phyloP scores from a whole-genome alignment of 805 yeast species.

The Naumovozyma castellii region DNA sequence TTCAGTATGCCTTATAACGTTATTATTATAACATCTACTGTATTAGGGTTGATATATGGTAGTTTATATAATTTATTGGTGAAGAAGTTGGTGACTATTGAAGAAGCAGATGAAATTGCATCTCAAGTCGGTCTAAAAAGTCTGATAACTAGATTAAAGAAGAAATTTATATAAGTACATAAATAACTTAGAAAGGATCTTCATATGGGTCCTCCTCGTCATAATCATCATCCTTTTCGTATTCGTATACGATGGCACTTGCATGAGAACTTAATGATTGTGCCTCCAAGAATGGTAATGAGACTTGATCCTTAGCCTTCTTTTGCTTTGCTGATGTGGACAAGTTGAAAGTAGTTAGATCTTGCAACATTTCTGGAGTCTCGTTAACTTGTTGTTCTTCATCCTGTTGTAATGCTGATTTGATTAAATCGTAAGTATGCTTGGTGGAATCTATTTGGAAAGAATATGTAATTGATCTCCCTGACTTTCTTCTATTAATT shows the following conservation, averaged over 20 bases:
- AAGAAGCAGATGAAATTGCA: constrained; percentile 42
- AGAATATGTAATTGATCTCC: constrained; percentile 54
- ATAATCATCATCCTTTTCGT: constrained; percentile 93
- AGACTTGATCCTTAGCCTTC: constrained; percentile 73
- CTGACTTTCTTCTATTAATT: constrained; percentile 72
- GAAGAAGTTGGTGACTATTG: constrained; percentile 66
- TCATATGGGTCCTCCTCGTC: constrained; percentile 98
- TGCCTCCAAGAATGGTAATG: constrained; percentile 84
- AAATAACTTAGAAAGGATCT: constrained; percentile 62
- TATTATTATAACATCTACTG: constrained; percentile 84
- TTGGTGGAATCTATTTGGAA: constrained; percentile 42
- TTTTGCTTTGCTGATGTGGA: constrained; percentile 67
- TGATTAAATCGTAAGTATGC: constrained; percentile 34
- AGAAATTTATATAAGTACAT: constrained; percentile 1
- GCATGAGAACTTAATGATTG: constrained; percentile 62
- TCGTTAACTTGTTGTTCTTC: constrained; percentile 18
- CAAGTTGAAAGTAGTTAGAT: constrained; percentile 80
- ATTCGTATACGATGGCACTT: constrained; percentile 93
- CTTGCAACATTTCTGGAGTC: constrained; percentile 50
- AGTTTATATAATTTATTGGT: constrained; percentile 69
- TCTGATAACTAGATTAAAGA: constrained; percentile 13
- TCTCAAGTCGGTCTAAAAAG: constrained; percentile 14
- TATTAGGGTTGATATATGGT: constrained; percentile 88
- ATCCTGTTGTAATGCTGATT: constrained; percentile 9
- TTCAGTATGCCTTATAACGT: constrained; percentile 98